Conservation (phyloP, 768 basidiomycete genomes). For the Myochromella boudieri region DNA sequence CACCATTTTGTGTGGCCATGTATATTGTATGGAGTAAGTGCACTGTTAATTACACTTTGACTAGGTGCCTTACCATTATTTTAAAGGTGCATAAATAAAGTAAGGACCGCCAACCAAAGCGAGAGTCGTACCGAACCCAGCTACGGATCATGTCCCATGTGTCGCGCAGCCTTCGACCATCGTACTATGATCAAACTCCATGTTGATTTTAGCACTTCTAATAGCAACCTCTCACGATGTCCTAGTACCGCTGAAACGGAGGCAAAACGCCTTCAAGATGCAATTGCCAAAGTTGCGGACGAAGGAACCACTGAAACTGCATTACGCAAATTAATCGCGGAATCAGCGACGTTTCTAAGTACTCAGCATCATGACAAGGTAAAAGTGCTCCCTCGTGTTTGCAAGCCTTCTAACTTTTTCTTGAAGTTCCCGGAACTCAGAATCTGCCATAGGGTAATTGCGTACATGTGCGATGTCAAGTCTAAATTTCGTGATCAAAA, state of each 20-base stretch:
- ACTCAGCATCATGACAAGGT: constrained; percentile 48
- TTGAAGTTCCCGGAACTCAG: constrained; percentile 51
- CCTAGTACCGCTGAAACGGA: constrained; percentile 37
- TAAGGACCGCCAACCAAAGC: constrained; percentile 35
- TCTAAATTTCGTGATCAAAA: constrained; percentile 35
- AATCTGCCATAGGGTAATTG: constrained; percentile 46
- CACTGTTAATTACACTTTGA: not conserved
- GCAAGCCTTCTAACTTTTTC: not conserved
- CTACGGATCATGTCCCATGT: constrained; percentile 53
- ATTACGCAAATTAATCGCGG: constrained; percentile 50
- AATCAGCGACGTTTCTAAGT: constrained; percentile 47
- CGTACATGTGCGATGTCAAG: constrained; percentile 51
- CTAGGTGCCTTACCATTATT: constrained; percentile 9
- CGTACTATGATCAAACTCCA: constrained; percentile 54
- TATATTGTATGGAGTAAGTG: constrained; percentile 56
- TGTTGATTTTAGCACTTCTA: constrained; percentile 42
- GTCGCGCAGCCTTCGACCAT: constrained; percentile 52
- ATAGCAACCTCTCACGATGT: constrained; percentile 8
- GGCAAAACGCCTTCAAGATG: constrained; percentile 52
- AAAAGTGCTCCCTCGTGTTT: constrained; percentile 14
- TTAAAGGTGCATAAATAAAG: constrained; percentile 54
- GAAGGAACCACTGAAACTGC: constrained; percentile 53
- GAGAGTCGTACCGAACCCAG: constrained; percentile 7
- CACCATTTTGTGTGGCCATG: constrained; percentile 70
- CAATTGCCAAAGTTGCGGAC: constrained; percentile 53